Evolutionary conservation across 257 asterid genomes (phyloP).

Genomic region (Parsonsia alboflavescens): DNA sequence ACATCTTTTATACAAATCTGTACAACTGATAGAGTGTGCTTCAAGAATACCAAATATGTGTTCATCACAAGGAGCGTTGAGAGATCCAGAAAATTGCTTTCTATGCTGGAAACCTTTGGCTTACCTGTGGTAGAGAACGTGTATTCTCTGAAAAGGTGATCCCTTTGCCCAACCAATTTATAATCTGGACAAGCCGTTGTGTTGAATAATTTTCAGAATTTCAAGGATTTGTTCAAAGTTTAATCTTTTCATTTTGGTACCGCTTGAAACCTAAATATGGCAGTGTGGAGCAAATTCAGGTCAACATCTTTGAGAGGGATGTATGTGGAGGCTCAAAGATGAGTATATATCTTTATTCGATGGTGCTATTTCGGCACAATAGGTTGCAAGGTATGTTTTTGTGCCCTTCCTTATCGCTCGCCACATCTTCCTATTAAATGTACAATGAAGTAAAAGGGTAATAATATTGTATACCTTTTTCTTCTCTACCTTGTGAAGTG

Average conservation of each 20-base stretch:
- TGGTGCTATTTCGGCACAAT: slow-evolving; percentile 36
- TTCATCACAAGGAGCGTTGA: slow-evolving; percentile 33
- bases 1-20: slow-evolving; percentile 7
- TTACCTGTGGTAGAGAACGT: slow-evolving; percentile 18
- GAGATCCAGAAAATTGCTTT: slow-evolving; percentile 32
- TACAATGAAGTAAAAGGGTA: background rate
- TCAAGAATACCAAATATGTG: slow-evolving; percentile 31
- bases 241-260: slow-evolving; percentile 12
- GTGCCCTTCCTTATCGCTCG: background rate
- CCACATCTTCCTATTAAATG: background rate
- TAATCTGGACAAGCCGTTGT: slow-evolving; percentile 7
- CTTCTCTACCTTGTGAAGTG: background rate
- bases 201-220: slow-evolving; percentile 8
- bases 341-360: slow-evolving; percentile 40
- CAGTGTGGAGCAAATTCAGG: slow-evolving; percentile 46
- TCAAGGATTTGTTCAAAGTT: background rate
- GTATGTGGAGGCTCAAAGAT: slow-evolving; percentile 30
- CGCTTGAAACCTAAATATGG: slow-evolving; percentile 19
- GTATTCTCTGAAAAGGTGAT: slow-evolving; percentile 41
- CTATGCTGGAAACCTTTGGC: slow-evolving; percentile 30
- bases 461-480: background rate
- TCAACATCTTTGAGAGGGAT: slow-evolving; percentile 29
- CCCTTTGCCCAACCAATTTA: slow-evolving; percentile 5
- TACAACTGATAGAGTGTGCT: slow-evolving; percentile 31
- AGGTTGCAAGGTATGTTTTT: slow-evolving; percentile 27